Percentiles rank a stretch among this genome's conserved stretches.
Evolutionary conservation across 139 green algal species (phyloP).

Genomic region (Chlamydomonas schloesseri): DNA sequence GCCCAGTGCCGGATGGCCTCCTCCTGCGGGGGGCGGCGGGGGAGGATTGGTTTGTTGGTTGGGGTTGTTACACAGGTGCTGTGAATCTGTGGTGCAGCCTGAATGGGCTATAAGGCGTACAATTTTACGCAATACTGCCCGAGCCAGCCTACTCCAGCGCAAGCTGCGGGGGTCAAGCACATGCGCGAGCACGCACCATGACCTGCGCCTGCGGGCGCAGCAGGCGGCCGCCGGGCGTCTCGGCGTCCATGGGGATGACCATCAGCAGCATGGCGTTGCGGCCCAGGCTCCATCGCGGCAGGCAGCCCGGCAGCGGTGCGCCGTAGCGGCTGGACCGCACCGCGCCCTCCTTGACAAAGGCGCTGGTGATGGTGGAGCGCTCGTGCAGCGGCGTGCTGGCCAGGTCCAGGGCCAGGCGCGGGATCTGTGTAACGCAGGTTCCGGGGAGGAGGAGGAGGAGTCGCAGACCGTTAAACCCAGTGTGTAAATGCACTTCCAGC

Average conservation of each 20-base stretch:
- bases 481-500: too few relatives aligned
- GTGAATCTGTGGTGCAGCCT: too few relatives aligned
- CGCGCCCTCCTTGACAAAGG: slow-evolving; percentile 27
- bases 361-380: neutral
- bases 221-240: slow-evolving; percentile 74
- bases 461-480: too few relatives aligned
- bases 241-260: slow-evolving; percentile 80
- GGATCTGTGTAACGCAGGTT: neutral
- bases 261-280: slow-evolving; percentile 66
- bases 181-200: slow-evolving; percentile 3
- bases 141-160: too few relatives aligned
- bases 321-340: slow-evolving; percentile 11
- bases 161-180: too few relatives aligned
- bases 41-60: neutral
- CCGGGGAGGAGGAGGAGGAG: too few relatives aligned
- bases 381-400: slow-evolving; percentile 24
- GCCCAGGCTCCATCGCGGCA: slow-evolving; percentile 57
- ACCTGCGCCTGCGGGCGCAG: slow-evolving; percentile 71
- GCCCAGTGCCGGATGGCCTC: slow-evolving; percentile 73
- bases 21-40: slow-evolving; percentile 67
- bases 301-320: slow-evolving; percentile 19
- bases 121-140: too few relatives aligned
- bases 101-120: too few relatives aligned
- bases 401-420: slow-evolving; percentile 50
- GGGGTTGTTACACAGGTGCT: neutral